phyloP scores from a whole-genome alignment of 345 rosid species.

The Eucalyptus curtisii region DNA sequence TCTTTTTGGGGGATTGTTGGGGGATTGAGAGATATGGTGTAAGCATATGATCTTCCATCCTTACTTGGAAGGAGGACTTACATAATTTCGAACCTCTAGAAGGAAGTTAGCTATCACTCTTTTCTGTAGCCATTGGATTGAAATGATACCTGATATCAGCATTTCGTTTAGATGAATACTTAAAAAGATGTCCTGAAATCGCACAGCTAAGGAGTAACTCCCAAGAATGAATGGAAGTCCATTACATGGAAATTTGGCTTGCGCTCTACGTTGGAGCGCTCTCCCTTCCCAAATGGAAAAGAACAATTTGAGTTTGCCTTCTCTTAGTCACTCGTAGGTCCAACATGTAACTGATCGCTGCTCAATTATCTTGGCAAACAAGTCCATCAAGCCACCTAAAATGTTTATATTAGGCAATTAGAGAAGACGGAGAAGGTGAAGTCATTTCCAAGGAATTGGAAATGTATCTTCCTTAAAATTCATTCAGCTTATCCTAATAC shows the following conservation, averaged over 20 bases:
- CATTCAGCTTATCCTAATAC: not conserved
- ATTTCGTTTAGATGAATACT: not conserved
- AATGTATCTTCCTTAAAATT: not conserved
- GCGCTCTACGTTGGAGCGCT: not conserved
- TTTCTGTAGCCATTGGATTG: not conserved
- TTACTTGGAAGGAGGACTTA: not conserved
- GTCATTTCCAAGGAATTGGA: not conserved
- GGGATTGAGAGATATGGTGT: not conserved
- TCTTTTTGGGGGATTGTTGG: not conserved
- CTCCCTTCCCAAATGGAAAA: not conserved
- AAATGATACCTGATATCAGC: not conserved
- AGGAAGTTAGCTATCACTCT: not conserved
- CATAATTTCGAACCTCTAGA: not conserved
- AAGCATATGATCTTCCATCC: not conserved
- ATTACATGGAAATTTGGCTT: not conserved
- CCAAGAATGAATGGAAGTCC: not conserved
- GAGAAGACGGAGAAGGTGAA: not conserved
- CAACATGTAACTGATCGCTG: not conserved
- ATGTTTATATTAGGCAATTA: not conserved
- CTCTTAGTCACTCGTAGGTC: not conserved
- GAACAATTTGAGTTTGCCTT: not conserved
- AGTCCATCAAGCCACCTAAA: not conserved
- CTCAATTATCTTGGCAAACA: not conserved
- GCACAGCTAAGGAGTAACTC: not conserved
- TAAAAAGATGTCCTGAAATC: not conserved